Evolutionary conservation across 768 basidiomycete species (phyloP).

Genomic region (Suillus occidentalis): DNA sequence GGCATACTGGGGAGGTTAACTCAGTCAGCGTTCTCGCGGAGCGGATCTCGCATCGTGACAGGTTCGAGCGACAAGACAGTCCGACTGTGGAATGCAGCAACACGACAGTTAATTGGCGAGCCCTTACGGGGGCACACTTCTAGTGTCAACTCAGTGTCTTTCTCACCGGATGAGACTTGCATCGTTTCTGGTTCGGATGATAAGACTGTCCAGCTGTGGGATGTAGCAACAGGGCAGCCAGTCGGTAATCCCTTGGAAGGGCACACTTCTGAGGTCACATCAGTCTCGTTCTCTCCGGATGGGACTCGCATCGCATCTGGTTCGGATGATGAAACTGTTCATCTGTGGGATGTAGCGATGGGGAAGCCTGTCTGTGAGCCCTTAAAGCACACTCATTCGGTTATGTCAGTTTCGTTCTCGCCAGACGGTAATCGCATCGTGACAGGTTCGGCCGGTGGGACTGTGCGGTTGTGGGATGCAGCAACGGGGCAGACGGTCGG

Average conservation of each 20-base stretch:
- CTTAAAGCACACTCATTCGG: no score
- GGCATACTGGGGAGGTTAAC: background rate
- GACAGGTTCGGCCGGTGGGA: accelerated
- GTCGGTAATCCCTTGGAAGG: background rate
- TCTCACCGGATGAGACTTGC: background rate
- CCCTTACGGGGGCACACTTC: background rate
- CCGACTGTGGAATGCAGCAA: background rate
- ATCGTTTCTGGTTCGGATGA: background rate
- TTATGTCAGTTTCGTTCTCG: no score
- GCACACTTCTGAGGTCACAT: accelerated
- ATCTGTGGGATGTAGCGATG: background rate
- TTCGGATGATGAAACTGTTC: accelerated
- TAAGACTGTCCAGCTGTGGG: no score
- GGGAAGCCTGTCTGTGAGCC: no score
- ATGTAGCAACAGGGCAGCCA: background rate
- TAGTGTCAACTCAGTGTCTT: background rate
- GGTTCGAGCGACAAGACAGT: background rate
- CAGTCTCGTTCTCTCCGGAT: background rate
- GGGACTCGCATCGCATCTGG: background rate
- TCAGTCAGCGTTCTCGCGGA: background rate
- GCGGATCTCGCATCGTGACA: background rate
- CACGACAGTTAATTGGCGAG: background rate
- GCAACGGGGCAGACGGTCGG: no score
- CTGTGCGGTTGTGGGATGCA: no score
- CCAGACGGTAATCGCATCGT: no score